Evolutionary conservation across 108 stramenopile species (phyloP).

Genomic region (Aurantiochytrium sp.): DNA sequence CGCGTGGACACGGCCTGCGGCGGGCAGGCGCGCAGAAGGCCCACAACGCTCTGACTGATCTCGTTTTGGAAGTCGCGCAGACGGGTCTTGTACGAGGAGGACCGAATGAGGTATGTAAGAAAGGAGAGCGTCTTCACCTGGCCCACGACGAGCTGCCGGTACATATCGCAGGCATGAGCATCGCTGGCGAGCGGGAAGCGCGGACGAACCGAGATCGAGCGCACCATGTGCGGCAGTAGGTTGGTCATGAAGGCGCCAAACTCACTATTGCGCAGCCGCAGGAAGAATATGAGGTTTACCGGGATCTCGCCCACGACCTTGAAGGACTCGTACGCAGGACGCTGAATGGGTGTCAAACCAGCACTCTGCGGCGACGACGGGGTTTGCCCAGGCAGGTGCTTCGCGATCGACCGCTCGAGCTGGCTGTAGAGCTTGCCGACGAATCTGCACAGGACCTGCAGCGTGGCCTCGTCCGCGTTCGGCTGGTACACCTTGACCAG

Average conservation of each 20-base stretch:
- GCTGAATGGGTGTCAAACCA: too few species aligned
- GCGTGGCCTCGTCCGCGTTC: slow-evolving; percentile 67
- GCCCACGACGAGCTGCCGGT: slow-evolving; percentile 64
- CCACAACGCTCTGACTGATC: slow-evolving; percentile 65
- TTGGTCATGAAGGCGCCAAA: slow-evolving; percentile 70
- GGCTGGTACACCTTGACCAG: slow-evolving; percentile 72
- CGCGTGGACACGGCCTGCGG: slow-evolving; percentile 68
- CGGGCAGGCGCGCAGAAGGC: slow-evolving; percentile 75
- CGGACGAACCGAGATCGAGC: slow-evolving; percentile 69
- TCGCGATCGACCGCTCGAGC: slow-evolving; percentile 56
- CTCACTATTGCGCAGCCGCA: slow-evolving; percentile 80
- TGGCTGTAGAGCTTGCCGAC: slow-evolving; percentile 59
- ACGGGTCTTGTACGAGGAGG: slow-evolving; percentile 50
- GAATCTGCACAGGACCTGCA: slow-evolving; percentile 69
- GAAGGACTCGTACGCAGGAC: slow-evolving; percentile 57
- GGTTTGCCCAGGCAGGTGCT: slow-evolving; percentile 37
- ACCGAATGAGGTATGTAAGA: slow-evolving; percentile 76
- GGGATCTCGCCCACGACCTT: slow-evolving; percentile 83
- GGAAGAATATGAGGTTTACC: slow-evolving; percentile 80
- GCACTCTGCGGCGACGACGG: too few species aligned
- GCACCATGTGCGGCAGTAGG: slow-evolving; percentile 80
- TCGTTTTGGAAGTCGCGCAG: slow-evolving; percentile 77
- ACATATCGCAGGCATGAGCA: background rate
- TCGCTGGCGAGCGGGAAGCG: slow-evolving; percentile 28
- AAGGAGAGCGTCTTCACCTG: slow-evolving; percentile 87